Evolutionary conservation across 2,329 filamentous ascomycete genomes (phyloP).

Genomic region (Rachicladosporium sp.): DNA sequence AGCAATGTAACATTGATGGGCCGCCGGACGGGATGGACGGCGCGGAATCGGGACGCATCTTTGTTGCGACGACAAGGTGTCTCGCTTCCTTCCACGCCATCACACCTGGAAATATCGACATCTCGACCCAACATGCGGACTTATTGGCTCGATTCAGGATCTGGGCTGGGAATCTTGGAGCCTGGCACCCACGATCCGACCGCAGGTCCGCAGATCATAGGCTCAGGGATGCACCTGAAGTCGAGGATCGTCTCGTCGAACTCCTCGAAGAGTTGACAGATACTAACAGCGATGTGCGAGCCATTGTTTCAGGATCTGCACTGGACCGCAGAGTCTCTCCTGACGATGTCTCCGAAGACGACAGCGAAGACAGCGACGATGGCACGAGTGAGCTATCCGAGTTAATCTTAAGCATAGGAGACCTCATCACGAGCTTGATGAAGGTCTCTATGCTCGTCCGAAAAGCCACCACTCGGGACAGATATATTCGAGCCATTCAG

Average conservation of each 20-base stretch:
- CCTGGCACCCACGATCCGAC: conserved; percentile 11
- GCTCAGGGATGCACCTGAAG: conserved; percentile 14
- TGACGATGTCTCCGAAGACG: neutral
- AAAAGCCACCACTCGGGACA: conserved; percentile 14
- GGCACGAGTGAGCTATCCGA: conserved; percentile 11
- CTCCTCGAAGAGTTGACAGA: conserved; percentile 14
- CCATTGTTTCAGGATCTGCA: neutral
- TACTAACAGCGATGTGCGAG: conserved; percentile 1
- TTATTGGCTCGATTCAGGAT: conserved; percentile 12
- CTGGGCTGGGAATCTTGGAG: conserved; percentile 22
- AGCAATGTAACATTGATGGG: neutral
- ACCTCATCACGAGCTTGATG: conserved; percentile 16
- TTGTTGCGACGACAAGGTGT: conserved; percentile 4
- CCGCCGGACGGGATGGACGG: neutral
- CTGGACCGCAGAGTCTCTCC: neutral
- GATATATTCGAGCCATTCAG: conserved; percentile 13
- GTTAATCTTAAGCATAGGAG: conserved; percentile 10
- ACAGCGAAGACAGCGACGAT: neutral
- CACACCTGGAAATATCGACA: no score
- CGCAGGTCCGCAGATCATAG: conserved; percentile 16
- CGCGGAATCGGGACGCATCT: conserved; percentile 5
- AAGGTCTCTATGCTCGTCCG: conserved; percentile 15
- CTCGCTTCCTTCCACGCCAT: no score
- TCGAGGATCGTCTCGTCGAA: conserved; percentile 12
- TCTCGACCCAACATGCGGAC: neutral